Evolutionary conservation across 257 asterid species (phyloP).

Genomic region (Mitragyna speciosa): DNA sequence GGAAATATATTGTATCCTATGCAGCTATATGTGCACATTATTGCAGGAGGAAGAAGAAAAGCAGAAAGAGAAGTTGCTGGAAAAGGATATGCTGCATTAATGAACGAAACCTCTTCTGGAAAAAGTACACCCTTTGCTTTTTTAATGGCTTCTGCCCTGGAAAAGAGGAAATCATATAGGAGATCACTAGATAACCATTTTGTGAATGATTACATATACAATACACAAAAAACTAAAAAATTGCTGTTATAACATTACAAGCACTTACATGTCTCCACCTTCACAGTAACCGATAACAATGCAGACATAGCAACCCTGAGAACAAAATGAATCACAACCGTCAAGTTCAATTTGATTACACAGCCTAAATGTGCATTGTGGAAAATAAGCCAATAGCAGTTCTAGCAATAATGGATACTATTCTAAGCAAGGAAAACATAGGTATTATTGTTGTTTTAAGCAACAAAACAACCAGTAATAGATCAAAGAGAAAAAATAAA

Average conservation of each 20-base stretch:
- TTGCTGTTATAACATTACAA: conserved; percentile 8
- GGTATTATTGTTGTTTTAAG: not conserved
- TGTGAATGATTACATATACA: conserved; percentile 1
- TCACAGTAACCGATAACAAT: conserved; percentile 90
- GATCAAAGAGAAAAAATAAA: not conserved
- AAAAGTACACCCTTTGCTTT: conserved; percentile 68
- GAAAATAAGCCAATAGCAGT: not conserved
- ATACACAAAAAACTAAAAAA: conserved; percentile 2
- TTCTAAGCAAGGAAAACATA: not conserved
- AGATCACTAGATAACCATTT: conserved; percentile 9
- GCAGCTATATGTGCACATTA: not conserved
- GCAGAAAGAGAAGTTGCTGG: not conserved
- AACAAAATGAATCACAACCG: conserved; percentile 14
- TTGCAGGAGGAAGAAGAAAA: not conserved
- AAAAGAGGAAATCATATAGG: conserved; percentile 24
- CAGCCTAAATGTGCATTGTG: not conserved
- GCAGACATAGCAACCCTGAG: conserved; percentile 96
- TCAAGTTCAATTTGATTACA: conserved; percentile 4
- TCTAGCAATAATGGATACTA: not conserved
- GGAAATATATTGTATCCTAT: not conserved
- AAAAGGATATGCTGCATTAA: not conserved
- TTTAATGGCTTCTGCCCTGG: conserved; percentile 84
- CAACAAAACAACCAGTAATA: not conserved
- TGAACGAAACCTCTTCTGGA: conserved; percentile 68
- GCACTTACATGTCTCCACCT: conserved; percentile 93